Conservation (phyloP, 2,329 filamentous ascomycete genomes). For the Phyllosticta paracitricarpa region DNA sequence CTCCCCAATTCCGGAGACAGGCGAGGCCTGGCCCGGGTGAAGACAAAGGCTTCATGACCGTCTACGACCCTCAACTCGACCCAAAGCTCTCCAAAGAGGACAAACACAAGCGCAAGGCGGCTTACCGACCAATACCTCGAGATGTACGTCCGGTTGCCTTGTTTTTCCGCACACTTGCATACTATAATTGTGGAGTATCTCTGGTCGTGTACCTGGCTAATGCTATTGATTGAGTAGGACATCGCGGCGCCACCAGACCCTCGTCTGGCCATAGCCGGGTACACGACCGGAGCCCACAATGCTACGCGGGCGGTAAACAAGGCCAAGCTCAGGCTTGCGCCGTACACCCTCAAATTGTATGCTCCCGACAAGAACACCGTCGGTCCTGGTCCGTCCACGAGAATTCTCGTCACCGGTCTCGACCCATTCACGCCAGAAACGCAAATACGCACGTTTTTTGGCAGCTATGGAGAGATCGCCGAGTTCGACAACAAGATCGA, state of each 20-base stretch:
- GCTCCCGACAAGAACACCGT: conserved; percentile 77
- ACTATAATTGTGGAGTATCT: conserved; percentile 10
- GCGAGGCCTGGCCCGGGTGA: conserved; percentile 42
- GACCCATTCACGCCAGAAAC: conserved; percentile 77
- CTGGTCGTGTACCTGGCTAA: conserved; percentile 12
- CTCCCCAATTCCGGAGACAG: conserved; percentile 34
- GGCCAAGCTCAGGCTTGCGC: conserved; percentile 59
- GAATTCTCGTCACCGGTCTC: conserved; percentile 92
- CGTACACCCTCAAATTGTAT: conserved; percentile 75
- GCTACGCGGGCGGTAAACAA: conserved; percentile 33
- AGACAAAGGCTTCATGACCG: conserved; percentile 47
- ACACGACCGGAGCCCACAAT: conserved; percentile 39
- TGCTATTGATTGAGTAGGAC: conserved; percentile 9
- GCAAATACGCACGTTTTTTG: conserved; percentile 66
- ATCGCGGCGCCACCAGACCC: conserved; percentile 65
- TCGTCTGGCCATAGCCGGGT: conserved; percentile 58
- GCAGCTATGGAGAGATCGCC: conserved; percentile 75
- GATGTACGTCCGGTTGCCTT: conserved; percentile 10
- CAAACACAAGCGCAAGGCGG: conserved; percentile 29
- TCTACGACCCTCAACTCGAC: conserved; percentile 56
- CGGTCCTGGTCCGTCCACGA: conserved; percentile 78
- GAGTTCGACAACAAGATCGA: conserved; percentile 92
- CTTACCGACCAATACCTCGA: conserved; percentile 6
- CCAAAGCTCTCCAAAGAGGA: conserved; percentile 46
- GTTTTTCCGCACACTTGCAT: conserved; percentile 6